Evolutionary conservation across 2,329 filamentous ascomycete species (phyloP), one percentile per base, ranked within the genome.

Genomic region (Malbranchea zuffiana): DNA sequence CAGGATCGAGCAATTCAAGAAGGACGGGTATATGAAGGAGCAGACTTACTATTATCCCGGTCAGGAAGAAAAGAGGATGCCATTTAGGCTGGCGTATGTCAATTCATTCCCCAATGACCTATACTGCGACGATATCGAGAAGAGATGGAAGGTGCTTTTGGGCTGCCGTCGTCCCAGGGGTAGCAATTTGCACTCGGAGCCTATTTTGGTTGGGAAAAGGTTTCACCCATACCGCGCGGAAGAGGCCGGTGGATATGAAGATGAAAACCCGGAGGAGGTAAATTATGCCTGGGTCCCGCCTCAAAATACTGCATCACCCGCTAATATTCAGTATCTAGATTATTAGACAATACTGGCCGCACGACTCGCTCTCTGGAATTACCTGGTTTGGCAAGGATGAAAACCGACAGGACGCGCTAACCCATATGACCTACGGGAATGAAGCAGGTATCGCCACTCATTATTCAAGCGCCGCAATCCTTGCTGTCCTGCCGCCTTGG

Each of bases 401-500:
- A 5, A 12, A 36, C 16, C 3, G 16, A 13, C 7, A 31, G 15
- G 8, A 20, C 27, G 38, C 38, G 6, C 12, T 40, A 11, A 35
- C 5, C 13, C 32, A 27, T 25, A 13, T 40, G 16, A 13, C 27
- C 13, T 35, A 40, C 32, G 33, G 38, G 10, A 40, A 40, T 23
- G 28, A 40, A 23, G 7, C 38, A 13, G 30, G 16, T 8, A 21
- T 27, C 3, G 19, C 30, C 8, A 32, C 11, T 2, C 12, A 3
- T 13, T 40, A 40, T 23, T 40, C 38, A 6, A 35, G 27, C 19
- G 32, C 33, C 12, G 38, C 38, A 10, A 40, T 40, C 26, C 26
- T 40, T 32, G 38, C 38, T 10, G 26, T 40, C 21, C 26, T 40
- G 8, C 38, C 38, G 11, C 32, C 38, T 16, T 40, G 30, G 38